Evolutionary conservation across 1,139 yeast species (phyloP), one percentile per base, ranked within the genome.

Genomic region (Suhomyces choctaworum): DNA sequence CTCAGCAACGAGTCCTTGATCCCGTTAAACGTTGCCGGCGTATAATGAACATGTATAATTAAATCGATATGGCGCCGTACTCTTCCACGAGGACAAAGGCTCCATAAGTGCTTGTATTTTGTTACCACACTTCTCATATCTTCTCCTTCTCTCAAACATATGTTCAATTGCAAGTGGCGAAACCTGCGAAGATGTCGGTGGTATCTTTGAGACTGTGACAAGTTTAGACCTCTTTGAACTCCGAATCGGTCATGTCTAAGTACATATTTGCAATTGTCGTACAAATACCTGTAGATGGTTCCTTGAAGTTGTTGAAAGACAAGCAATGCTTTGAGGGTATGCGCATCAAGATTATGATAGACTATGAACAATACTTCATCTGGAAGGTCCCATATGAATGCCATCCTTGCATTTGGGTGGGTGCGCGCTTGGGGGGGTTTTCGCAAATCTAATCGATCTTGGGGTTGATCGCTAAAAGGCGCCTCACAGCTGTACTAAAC

Each of bases 291-390:
- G 25, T 39, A 36, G 6, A 36, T 37, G 10, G 39, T 23, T 16
- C 16, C 5, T n/a, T 39, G 41, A n/a, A 41, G 34, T 8, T 24
- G 37, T n/a, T 33, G 42, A 16, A 30, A 31, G 22, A 39, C 19
- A 6, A 39, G 37, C 10, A 42, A 26, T 10, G 39, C 8, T 25
- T 41, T 36, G 28, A 37, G 30, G 5, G 37, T 32, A 7, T 27
- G 25, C 11, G 39, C 34, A 16, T 31, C 32, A 15, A 41, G 31
- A 8, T 24, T 21, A 7, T 15, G 19, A 20, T 34, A 29, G 12
- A 42, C 26, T 10, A 27, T 31, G 25, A 24, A 28, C 16, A 42
- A 37, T 4, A 42, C 37, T 14, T 43, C 47, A 15, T 39, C 44
- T 7, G 47, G 47, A n/a, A 43, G 31, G 22, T 39, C 41, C 10